Evolutionary conservation across 495 filamentous ascomycete genomes (phyloP), one percentile per base, ranked within the genome.

Genomic region (Articulospora tetracladia): DNA sequence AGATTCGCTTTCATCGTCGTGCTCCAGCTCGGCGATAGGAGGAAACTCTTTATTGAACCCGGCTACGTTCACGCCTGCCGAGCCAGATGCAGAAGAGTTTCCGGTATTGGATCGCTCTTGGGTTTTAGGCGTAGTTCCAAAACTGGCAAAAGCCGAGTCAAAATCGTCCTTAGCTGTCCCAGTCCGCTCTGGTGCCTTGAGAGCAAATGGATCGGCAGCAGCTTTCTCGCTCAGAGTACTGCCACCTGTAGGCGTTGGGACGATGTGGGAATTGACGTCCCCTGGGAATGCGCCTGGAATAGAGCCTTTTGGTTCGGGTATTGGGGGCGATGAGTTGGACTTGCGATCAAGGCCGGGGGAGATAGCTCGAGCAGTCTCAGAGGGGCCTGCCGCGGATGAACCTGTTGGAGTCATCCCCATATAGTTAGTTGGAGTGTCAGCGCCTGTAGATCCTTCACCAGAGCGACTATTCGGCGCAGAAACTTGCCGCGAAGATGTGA

Each of bases 11-110:
- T 90, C 85, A 15, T 93, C 91, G 61, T 94, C 90, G 52, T 87
- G 79, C 46, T 86, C 86, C 32, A 97, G 70, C 66, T 97, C 93
- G 36, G 86, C 86, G 58, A 98, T 96, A 1, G 94, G 94, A 32
- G 95, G 95, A 74, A 98, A 98, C 68, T 98, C 94, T n/a, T 82
- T 73, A 66, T 83, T 74, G 58, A 87, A 83, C 4, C 69, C 70
- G 12, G 63, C 30, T 27, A 59, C 27, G 19, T 57, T 34, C 13
- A 26, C 36, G 7, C 23, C 55, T 60, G 73, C 76, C 52, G 67
- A 70, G 8, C 66, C 69, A 58, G 54, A 69, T 39, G 73, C 73
- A 6, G 64, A 70, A 49, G 63, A 64, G 17, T 59, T 58, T 10
- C 72, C 74, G 44, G 73, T 77, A 24, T 69, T 60, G 39, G 74